phyloP scores from a whole-genome alignment of 2,329 filamentous ascomycete genomes.

The Pseudogymnoascus sp. region DNA sequence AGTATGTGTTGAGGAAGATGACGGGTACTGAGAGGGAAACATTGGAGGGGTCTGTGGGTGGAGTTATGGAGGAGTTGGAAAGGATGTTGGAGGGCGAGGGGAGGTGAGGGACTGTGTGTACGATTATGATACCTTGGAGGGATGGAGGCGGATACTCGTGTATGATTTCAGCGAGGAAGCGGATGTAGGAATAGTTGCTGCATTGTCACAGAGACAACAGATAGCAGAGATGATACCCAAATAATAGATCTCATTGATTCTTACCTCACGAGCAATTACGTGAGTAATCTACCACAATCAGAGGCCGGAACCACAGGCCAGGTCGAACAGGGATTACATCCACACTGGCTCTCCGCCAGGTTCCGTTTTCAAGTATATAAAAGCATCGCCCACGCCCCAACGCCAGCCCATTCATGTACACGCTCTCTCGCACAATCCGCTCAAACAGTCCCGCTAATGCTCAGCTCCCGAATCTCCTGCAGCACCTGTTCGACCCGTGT shows the following conservation, averaged over 20 bases:
- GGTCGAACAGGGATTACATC: not conserved
- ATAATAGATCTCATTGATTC: conserved; percentile 6
- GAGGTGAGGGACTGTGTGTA: not conserved
- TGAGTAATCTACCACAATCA: not conserved
- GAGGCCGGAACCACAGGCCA: not conserved
- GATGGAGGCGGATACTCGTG: not conserved
- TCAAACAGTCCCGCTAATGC: conserved; percentile 69
- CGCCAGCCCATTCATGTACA: conserved; percentile 68
- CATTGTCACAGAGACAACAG: not conserved
- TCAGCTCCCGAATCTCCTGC: conserved; percentile 93
- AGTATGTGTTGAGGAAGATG: conserved; percentile 60
- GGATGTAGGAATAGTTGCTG: not conserved
- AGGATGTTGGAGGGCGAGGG: conserved; percentile 12
- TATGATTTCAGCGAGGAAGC: not conserved
- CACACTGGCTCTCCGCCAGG: not conserved
- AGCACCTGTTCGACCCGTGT: conserved; percentile 88
- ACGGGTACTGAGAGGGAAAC: conserved; percentile 20
- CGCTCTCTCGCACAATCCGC: conserved; percentile 45
- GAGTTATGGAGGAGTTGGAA: conserved; percentile 22
- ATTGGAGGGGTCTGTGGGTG: conserved; percentile 23
- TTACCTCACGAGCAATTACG: not conserved
- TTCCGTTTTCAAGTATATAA: not conserved
- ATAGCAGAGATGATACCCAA: conserved; percentile 1
- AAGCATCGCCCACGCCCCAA: conserved; percentile 64
- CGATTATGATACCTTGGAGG: not conserved